phyloP scores from a whole-genome alignment of 2,329 filamentous ascomycete genomes.

The Paracoccidioides lutzii region DNA sequence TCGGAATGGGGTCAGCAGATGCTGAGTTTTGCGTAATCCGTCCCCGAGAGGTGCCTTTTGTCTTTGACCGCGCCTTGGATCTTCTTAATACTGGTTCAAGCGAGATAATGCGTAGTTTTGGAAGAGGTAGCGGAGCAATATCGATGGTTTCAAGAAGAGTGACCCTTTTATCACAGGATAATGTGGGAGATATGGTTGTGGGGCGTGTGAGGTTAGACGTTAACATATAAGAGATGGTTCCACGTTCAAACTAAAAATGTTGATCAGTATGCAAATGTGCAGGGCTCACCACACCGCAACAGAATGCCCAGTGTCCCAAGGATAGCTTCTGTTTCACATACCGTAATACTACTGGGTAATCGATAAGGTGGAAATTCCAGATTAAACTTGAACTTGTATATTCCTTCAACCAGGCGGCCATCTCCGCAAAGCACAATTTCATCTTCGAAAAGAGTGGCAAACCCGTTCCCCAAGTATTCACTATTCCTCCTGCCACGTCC shows the following conservation, averaged over 20 bases:
- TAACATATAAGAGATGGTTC: slow-evolving; percentile 82
- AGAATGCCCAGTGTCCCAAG: slow-evolving; percentile 3
- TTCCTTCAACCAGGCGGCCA: slow-evolving; percentile 49
- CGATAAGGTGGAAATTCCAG: slow-evolving; percentile 47
- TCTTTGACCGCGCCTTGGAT: slow-evolving; percentile 43
- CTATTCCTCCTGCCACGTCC: slow-evolving; percentile 40
- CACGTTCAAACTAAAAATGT: slow-evolving; percentile 68
- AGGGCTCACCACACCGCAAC: neutral
- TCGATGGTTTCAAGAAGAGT: slow-evolving; percentile 72
- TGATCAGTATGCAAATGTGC: slow-evolving; percentile 2
- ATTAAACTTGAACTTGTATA: slow-evolving; percentile 54
- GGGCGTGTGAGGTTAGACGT: slow-evolving; percentile 82
- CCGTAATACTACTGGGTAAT: slow-evolving; percentile 80
- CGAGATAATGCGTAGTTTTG: slow-evolving; percentile 70
- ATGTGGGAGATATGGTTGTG: slow-evolving; percentile 68
- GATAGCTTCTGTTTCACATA: slow-evolving; percentile 37
- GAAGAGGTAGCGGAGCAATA: slow-evolving; percentile 59
- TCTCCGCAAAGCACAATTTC: slow-evolving; percentile 52
- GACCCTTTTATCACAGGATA: slow-evolving; percentile 69
- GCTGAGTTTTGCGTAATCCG: slow-evolving; percentile 29
- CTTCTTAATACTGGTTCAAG: slow-evolving; percentile 73
- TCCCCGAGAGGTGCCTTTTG: slow-evolving; percentile 31
- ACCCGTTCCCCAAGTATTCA: slow-evolving; percentile 51
- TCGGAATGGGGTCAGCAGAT: slow-evolving; percentile 16
- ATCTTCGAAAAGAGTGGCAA: slow-evolving; percentile 52